Conservation (phyloP, 768 basidiomycete species). For the Suillus lakei region DNA sequence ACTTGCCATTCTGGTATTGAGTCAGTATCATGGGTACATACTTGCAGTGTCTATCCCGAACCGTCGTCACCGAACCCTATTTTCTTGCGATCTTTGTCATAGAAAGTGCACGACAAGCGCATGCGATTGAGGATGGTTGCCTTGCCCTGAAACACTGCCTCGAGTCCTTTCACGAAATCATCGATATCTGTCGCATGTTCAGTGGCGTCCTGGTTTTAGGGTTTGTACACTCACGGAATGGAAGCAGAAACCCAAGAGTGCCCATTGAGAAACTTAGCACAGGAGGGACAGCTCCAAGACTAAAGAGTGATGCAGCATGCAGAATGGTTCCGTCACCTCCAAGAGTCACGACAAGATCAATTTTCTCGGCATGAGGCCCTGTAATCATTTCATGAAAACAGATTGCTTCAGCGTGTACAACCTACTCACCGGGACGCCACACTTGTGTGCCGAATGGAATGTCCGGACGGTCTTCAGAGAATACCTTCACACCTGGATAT, state of each 20-base stretch:
- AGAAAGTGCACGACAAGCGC: conserved; percentile 85
- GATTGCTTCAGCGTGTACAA: background rate
- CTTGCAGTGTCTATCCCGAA: conserved; percentile 31
- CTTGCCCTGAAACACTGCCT: conserved; percentile 78
- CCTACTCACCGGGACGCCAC: conserved; percentile 63
- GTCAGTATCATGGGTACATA: conserved; percentile 3
- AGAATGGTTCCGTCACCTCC: conserved; percentile 97
- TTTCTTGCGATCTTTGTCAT: conserved; percentile 59
- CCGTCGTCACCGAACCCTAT: conserved; percentile 65
- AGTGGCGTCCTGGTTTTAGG: background rate
- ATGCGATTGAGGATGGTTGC: conserved; percentile 87
- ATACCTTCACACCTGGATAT: conserved; percentile 66
- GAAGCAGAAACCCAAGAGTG: conserved; percentile 89
- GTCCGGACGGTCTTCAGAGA: conserved; percentile 68
- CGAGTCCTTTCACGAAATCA: conserved; percentile 79
- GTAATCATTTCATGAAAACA: conserved; percentile 13
- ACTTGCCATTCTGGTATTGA: conserved; percentile 83
- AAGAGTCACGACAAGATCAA: conserved; percentile 88
- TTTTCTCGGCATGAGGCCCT: conserved; percentile 59
- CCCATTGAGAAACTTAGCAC: conserved; percentile 73
- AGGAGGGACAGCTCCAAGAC: conserved; percentile 89
- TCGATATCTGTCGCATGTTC: conserved; percentile 72
- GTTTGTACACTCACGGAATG: conserved; percentile 72
- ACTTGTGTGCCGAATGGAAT: conserved; percentile 66
- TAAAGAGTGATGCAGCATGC: conserved; percentile 91